Evolutionary conservation across 106 monocot genomes (phyloP).

Genomic region (Platanthera guangdongensis): DNA sequence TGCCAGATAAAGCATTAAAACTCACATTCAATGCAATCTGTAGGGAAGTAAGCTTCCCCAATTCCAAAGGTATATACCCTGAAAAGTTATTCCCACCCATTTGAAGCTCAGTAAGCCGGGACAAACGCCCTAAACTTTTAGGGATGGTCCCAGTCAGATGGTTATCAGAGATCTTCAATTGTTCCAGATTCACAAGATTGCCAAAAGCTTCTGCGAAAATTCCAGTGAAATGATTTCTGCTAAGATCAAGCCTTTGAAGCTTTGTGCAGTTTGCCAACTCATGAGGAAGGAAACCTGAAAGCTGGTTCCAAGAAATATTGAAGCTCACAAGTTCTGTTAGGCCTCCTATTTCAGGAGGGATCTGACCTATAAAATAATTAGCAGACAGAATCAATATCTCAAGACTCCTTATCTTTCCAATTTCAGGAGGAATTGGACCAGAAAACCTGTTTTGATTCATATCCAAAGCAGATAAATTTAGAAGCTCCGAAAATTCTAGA

Average conservation of each 20-base stretch:
- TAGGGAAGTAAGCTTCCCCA: conserved; percentile 48
- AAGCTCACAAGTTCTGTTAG: conserved; percentile 50
- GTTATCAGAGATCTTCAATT: conserved; percentile 61
- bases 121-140: conserved; percentile 42
- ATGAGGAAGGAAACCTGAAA: conserved; percentile 47
- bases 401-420: conserved; percentile 52
- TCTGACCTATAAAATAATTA: conserved; percentile 63
- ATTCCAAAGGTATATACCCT: conserved; percentile 46
- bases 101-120: conserved; percentile 63
- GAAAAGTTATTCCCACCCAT: conserved; percentile 71
- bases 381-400: conserved; percentile 51
- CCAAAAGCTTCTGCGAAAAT: conserved; percentile 48
- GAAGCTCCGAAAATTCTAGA: conserved; percentile 46
- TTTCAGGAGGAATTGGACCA: conserved; percentile 61
- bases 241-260: conserved; percentile 81
- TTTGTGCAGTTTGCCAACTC: conserved; percentile 49
- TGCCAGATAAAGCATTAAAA: conserved; percentile 58
- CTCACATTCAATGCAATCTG: conserved; percentile 76
- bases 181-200: conserved; percentile 53
- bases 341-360: conserved; percentile 60
- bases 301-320: conserved; percentile 59
- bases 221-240: conserved; percentile 56
- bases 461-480: conserved; percentile 52
- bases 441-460: conserved; percentile 62
- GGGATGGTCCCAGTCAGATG: conserved; percentile 55